Percentiles rank a stretch among this genome's conserved stretches.
phyloP scores from a whole-genome alignment of 257 asterid species.

The Penstemon eatonii region DNA sequence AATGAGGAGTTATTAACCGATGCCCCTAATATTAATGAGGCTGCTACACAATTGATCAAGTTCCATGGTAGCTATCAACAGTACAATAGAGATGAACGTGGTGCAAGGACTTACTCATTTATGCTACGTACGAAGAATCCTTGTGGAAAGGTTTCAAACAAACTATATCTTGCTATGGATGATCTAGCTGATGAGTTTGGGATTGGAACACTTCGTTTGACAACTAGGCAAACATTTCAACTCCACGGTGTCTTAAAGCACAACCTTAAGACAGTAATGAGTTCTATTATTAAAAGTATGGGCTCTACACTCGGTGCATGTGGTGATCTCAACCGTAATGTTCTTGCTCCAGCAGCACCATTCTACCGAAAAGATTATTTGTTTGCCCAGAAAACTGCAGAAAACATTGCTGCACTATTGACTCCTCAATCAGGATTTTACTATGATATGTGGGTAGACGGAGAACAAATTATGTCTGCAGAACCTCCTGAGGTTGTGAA shows the following conservation, averaged over 20 bases:
- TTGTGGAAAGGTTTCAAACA: constrained; percentile 89
- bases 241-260: constrained; percentile 91
- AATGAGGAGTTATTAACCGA: constrained; percentile 83
- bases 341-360: constrained; percentile 96
- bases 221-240: constrained; percentile 96
- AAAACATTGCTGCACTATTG: constrained; percentile 82
- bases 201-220: constrained; percentile 87
- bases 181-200: constrained; percentile 96
- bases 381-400: constrained; percentile 95
- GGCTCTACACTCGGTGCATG: constrained; percentile 98
- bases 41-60: constrained; percentile 91
- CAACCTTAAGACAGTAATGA: constrained; percentile 94
- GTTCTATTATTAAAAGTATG: constrained; percentile 76
- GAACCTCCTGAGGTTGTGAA: constrained; percentile 87
- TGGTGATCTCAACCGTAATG: constrained; percentile 95
- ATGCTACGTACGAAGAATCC: constrained; percentile 99
- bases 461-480: constrained; percentile 81
- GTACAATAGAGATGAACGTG: constrained; percentile 92
- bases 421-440: constrained; percentile 98
- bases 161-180: constrained; percentile 85
- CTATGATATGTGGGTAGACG: constrained; percentile 98
- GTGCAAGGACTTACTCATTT: constrained; percentile 73
- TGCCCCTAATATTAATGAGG: constrained; percentile 76
- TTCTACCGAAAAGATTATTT: constrained; percentile 64
- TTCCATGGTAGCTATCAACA: constrained; percentile 98